Evolutionary conservation across 192 early-diverging fungal species (phyloP).

Genomic region (Funneliformis mosseae): DNA sequence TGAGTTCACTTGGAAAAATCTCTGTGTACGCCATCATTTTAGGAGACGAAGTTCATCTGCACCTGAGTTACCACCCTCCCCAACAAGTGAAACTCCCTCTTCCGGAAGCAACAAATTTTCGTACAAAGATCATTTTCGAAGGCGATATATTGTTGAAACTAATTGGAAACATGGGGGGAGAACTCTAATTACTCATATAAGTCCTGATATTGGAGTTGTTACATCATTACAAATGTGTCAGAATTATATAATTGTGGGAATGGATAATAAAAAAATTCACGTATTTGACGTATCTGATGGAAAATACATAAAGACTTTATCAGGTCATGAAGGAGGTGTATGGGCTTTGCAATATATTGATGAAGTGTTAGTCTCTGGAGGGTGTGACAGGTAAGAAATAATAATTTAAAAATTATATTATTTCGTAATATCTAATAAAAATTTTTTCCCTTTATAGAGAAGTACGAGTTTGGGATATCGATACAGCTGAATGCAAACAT

Average conservation of each 20-base stretch:
- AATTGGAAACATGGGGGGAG: slow-evolving; percentile 56
- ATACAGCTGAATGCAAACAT: slow-evolving; percentile 81
- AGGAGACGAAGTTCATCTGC: slow-evolving; percentile 35
- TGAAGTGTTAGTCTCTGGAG: slow-evolving; percentile 84
- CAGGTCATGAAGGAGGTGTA: slow-evolving; percentile 91
- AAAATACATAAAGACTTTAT: slow-evolving; percentile 65
- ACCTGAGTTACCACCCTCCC: slow-evolving; percentile 12
- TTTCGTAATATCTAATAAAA: neutral
- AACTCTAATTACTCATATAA: slow-evolving; percentile 43
- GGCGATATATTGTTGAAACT: slow-evolving; percentile 54
- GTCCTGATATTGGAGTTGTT: slow-evolving; percentile 66
- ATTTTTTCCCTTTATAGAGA: slow-evolving; percentile 46
- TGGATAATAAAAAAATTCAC: slow-evolving; percentile 91
- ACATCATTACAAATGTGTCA: slow-evolving; percentile 96
- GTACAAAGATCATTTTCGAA: slow-evolving; percentile 58
- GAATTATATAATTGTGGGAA: slow-evolving; percentile 89
- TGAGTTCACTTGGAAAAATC: slow-evolving; percentile 48
- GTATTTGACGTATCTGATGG: slow-evolving; percentile 88
- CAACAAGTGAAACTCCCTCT: slow-evolving; percentile 38
- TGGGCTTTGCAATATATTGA: slow-evolving; percentile 94
- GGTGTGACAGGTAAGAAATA: slow-evolving; percentile 83
- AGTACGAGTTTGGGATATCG: slow-evolving; percentile 96
- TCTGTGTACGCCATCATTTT: slow-evolving; percentile 46
- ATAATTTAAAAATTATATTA: neutral
- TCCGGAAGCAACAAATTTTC: slow-evolving; percentile 40